Evolutionary conservation across 83 land plant species (phyloP).

Genomic region (Diphasiastrum complanatum): DNA sequence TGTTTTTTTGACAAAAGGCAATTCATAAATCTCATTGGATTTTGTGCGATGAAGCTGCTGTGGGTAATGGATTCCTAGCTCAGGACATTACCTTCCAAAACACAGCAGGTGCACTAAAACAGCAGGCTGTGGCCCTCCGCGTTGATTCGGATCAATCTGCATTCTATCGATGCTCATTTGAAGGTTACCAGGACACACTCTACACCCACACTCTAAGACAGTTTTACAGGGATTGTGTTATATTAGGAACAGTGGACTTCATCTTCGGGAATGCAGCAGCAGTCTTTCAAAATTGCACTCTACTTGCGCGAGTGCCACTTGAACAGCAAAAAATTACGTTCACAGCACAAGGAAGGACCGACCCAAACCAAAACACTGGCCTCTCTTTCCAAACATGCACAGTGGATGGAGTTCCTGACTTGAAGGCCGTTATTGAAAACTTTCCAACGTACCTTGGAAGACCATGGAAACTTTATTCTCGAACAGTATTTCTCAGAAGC

Average conservation of each 20-base stretch:
- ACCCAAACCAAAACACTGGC: slow-evolving; percentile 32
- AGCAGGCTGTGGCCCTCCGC: slow-evolving; percentile 52
- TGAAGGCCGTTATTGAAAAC: slow-evolving; percentile 4
- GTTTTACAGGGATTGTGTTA: slow-evolving; percentile 46
- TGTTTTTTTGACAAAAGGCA: too few species aligned
- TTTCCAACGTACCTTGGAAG: slow-evolving; percentile 43
- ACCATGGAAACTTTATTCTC: slow-evolving; percentile 47
- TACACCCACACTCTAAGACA: slow-evolving; percentile 47
- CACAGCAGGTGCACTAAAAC: slow-evolving; percentile 43
- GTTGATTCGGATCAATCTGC: slow-evolving; percentile 38
- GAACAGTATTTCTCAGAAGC: slow-evolving; percentile 30
- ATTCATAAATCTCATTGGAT: neutral
- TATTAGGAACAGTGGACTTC: slow-evolving; percentile 61
- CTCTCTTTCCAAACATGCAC: slow-evolving; percentile 44
- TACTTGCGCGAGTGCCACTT: slow-evolving; percentile 35
- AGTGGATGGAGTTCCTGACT: slow-evolving; percentile 29
- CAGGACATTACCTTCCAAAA: slow-evolving; percentile 41
- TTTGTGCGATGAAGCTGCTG: slow-evolving; percentile 18
- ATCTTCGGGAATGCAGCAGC: slow-evolving; percentile 47
- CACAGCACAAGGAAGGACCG: slow-evolving; percentile 53
- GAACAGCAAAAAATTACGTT: slow-evolving; percentile 39
- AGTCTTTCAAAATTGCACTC: slow-evolving; percentile 48
- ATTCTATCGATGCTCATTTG: slow-evolving; percentile 42
- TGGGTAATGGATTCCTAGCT: slow-evolving; percentile 37
- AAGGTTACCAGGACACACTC: slow-evolving; percentile 59